Evolutionary conservation across 148 eudicot genomes (phyloP), one percentile per base, ranked within the genome.

Genomic region (Hydrangea macrophylla): DNA sequence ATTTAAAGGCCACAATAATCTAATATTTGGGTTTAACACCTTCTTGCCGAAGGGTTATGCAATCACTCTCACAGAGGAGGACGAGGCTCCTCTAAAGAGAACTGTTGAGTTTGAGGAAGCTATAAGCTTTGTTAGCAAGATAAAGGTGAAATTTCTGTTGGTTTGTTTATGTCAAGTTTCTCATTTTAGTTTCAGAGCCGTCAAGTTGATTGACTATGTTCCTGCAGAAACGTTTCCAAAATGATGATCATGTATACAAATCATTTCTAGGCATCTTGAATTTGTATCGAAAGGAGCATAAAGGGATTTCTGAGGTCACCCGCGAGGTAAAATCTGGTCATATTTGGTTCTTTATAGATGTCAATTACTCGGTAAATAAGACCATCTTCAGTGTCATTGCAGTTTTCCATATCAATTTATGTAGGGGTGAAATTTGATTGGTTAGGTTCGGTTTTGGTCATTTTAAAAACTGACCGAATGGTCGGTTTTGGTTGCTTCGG

Each of bases 21-120:
- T 94, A 22, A 94, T 94, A 22, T 85, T 77, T 72, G 99, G 99
- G 51, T 94, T 94, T 67, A 94, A 94, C 55, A 94, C 99, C 68
- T 94, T 94, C 90, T 79, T 94, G 73, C 99, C 99, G 17, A 94
- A 91, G 81, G 99, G 99, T 24, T 91, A 78, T 80, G 97, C 90
- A 80, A 94, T 94, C 63, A 91, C 90, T 58, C 42, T 88, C 18
- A 66, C 65, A 27, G 93, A 82, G n/a, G 92, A 88, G 64, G 98
- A 82, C 54, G 96, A 81, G 68, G 79, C 91, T 63, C 88, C 85
- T 1, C 86, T 88, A 39, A 91, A 91, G 74, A 87, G 85, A 74
- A 86, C 83, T 9, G 92, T 90, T 50, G 96, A 94, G 87, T 94
- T 90, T 81, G 99, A 87, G 53, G 99, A 90, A 74, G 99, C 99